Evolutionary conservation across 78 protist genomes (phyloP).

Genomic region (Dictyostelium brefeldianum): DNA sequence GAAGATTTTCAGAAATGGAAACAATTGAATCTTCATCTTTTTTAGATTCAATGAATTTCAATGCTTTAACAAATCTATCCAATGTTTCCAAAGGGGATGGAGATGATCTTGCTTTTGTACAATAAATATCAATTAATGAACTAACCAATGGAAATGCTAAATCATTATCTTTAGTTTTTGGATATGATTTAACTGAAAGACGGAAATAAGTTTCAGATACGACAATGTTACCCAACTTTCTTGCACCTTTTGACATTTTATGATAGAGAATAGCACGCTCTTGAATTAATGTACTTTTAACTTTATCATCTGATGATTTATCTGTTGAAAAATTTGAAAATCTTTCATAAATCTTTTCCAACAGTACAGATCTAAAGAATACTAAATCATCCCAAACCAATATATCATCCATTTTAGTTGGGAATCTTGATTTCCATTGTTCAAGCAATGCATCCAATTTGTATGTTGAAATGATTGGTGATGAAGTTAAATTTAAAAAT

Average conservation of each 20-base stretch:
- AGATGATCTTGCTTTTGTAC: conserved; percentile 61
- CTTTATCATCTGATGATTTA: not conserved
- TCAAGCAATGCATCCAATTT: conserved; percentile 36
- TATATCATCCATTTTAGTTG: conserved; percentile 63
- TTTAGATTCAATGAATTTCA: conserved; percentile 75
- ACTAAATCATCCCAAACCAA: conserved; percentile 85
- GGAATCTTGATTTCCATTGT: conserved; percentile 70
- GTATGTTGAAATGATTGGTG: not conserved
- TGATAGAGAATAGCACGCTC: conserved; percentile 78
- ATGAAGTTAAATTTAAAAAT: conserved; percentile 37
- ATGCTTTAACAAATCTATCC: conserved; percentile 80
- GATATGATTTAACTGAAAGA: conserved; percentile 72
- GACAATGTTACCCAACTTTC: conserved; percentile 66
- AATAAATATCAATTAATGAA: conserved; percentile 79
- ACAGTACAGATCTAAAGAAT: conserved; percentile 37
- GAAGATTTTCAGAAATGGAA: not conserved
- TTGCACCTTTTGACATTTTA: conserved; percentile 81
- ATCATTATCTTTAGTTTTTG: conserved; percentile 79
- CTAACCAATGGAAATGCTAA: conserved; percentile 75
- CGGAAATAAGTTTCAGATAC: conserved; percentile 82
- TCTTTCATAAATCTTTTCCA: conserved; percentile 82
- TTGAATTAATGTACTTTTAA: conserved; percentile 61
- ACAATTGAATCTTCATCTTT: conserved; percentile 67
- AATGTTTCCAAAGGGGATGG: conserved; percentile 37
- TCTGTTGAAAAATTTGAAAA: not conserved